Evolutionary conservation across 805 yeast species (phyloP).

Genomic region (Isabelozyma rhagii): DNA sequence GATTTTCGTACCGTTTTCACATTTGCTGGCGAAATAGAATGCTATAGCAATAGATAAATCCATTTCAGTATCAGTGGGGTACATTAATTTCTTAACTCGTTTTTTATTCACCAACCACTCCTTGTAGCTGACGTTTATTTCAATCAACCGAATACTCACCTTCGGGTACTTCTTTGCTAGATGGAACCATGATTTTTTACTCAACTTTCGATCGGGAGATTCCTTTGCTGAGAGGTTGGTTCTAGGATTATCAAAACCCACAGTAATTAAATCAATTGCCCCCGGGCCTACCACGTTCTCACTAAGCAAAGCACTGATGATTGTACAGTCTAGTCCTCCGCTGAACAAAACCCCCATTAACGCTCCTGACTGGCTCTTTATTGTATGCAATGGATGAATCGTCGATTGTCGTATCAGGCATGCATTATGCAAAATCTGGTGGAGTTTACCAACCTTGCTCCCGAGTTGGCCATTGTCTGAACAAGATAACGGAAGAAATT

Average conservation of each 20-base stretch:
- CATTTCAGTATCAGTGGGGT: conserved; percentile 89
- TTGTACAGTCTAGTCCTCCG: conserved; percentile 93
- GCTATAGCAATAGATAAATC: conserved; percentile 95
- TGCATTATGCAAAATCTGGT: conserved; percentile 29
- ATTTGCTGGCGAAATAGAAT: conserved; percentile 83
- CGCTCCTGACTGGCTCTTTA: conserved; percentile 22
- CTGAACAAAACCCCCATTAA: conserved; percentile 70
- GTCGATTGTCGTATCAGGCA: conserved; percentile 53
- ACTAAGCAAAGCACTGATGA: conserved; percentile 56
- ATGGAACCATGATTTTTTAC: conserved; percentile 56
- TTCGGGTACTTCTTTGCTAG: conserved; percentile 44
- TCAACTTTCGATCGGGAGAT: conserved; percentile 86
- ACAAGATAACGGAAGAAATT: not conserved
- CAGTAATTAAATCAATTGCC: conserved; percentile 76
- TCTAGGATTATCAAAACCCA: conserved; percentile 89
- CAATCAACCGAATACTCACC: conserved; percentile 51
- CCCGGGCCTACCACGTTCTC: conserved; percentile 13
- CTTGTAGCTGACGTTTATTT: conserved; percentile 70
- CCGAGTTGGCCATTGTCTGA: not conserved
- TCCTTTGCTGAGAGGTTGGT: conserved; percentile 54
- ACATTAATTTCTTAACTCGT: conserved; percentile 64
- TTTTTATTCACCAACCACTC: conserved; percentile 53
- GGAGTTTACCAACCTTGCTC: conserved; percentile 6
- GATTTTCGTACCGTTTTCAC: conserved; percentile 33
- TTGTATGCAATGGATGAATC: conserved; percentile 52